phyloP scores from a whole-genome alignment of 495 filamentous ascomycete genomes.

The Massariosphaeria phaeospora region DNA sequence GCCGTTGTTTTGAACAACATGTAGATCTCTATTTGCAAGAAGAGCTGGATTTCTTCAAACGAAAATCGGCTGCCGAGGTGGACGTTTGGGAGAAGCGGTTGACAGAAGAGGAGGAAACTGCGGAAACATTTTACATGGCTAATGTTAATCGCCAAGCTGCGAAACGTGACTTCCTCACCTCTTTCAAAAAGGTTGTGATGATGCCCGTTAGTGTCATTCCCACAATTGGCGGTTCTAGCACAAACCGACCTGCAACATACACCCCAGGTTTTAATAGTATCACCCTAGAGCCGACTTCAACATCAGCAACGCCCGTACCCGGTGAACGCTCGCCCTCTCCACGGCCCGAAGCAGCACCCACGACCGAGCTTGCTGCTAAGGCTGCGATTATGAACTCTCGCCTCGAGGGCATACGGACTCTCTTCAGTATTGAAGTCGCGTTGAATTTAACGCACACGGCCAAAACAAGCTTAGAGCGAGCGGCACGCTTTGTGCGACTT shows the following conservation, averaged over 20 bases:
- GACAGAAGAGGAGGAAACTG: constrained; percentile 81
- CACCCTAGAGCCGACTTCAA: constrained; percentile 28
- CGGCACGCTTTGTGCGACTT: constrained; percentile 71
- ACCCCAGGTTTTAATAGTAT: constrained; percentile 21
- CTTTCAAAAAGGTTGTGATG: constrained; percentile 98
- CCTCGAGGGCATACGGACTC: constrained; percentile 83
- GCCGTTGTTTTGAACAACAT: constrained; percentile 80
- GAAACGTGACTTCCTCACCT: constrained; percentile 91
- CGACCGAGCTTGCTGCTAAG: constrained; percentile 88
- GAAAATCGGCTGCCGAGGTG: constrained; percentile 69
- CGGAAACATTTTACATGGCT: constrained; percentile 90
- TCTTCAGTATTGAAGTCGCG: constrained; percentile 96
- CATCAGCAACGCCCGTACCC: constrained; percentile 37
- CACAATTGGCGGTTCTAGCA: constrained; percentile 42
- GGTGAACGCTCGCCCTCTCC: constrained; percentile 42
- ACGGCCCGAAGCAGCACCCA: constrained; percentile 62
- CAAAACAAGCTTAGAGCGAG: constrained; percentile 84
- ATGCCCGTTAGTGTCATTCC: constrained; percentile 87
- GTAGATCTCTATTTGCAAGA: constrained; percentile 90
- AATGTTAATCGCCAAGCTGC: constrained; percentile 91
- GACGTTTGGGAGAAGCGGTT: constrained; percentile 84
- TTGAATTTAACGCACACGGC: constrained; percentile 81
- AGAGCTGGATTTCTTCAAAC: constrained; percentile 80
- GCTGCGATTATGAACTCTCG: constrained; percentile 92
- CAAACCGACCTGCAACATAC: constrained; percentile 46